Evolutionary conservation across 768 basidiomycete species (phyloP), one percentile per base, ranked within the genome.

Genomic region (Auricularia cornea): DNA sequence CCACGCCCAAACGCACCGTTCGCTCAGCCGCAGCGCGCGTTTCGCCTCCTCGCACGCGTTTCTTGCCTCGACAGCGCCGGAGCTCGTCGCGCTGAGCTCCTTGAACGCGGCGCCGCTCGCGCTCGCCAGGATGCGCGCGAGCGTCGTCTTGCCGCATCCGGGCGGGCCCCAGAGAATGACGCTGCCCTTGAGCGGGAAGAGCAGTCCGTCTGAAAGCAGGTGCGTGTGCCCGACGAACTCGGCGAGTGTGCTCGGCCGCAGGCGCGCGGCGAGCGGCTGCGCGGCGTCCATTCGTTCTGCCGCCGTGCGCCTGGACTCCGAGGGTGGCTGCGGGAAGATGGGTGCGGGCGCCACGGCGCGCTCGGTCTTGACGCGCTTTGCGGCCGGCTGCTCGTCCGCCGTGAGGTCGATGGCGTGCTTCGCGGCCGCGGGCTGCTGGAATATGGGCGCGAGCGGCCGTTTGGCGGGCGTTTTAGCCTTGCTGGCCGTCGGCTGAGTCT

Each of bases 21-120:
- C 88, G 0, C 85, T 85, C 56, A 91, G 71, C 44, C 80, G 79
- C 59, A 92, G 78, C 10, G 79, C 74, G 54, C 80, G 81, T 70
- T 84, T 88, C 3, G 92, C 92, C 68, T 91, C 87, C 66, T 91
- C 89, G 61, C 90, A 86, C 1, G 89, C 77, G n/a, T 78, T 76
- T 41, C 87, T 81, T 10, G 93, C 84, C 48, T 94, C 90, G 60
- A 82, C 83, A 18, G 88, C 83, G 3, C 84, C 84, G 2, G 81
- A 81, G 30, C 77, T 82, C 0, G 90, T 90, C n/a, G 89, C 89
- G 69, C 87, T 87, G 26, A 92, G 73, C 68, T 94, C 92, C 67
- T 84, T 89, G 71, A 91, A 90, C 12, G 81, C 75, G 16, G 83
- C 82, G 66, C 84, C 76, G 1, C 83, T 79, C 60, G 79, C 78